Conservation (phyloP, 2,329 filamentous ascomycete genomes). For the Trichoderma sp. region DNA sequence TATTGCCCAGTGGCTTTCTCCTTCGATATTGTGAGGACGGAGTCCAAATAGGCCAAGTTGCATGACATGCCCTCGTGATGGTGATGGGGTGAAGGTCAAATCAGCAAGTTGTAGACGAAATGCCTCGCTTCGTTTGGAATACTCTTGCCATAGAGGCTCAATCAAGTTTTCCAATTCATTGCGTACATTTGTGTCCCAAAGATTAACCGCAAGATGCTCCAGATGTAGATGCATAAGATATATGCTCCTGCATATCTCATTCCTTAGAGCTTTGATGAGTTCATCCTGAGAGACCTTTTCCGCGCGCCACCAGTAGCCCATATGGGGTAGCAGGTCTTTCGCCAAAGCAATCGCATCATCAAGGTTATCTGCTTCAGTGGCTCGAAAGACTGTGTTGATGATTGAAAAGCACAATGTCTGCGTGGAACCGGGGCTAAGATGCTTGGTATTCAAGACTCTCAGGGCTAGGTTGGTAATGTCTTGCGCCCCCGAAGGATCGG, state of each 20-base stretch:
- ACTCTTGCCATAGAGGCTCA: slow-evolving; percentile 75
- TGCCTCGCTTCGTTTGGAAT: slow-evolving; percentile 68
- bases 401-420: slow-evolving; percentile 75
- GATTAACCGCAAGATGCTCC: slow-evolving; percentile 54
- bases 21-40: slow-evolving; percentile 52
- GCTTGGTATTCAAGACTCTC: slow-evolving; percentile 61
- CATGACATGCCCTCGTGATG: slow-evolving; percentile 47
- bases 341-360: slow-evolving; percentile 61
- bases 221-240: slow-evolving; percentile 66
- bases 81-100: slow-evolving; percentile 57
- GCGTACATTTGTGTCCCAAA: slow-evolving; percentile 41
- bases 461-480: slow-evolving; percentile 58
- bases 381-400: slow-evolving; percentile 70
- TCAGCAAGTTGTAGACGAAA: slow-evolving; percentile 79
- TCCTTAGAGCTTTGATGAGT: slow-evolving; percentile 64
- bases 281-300: slow-evolving; percentile 63
- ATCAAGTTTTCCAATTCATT: slow-evolving; percentile 64
- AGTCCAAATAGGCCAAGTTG: slow-evolving; percentile 54
- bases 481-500: slow-evolving; percentile 60
- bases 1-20: slow-evolving; percentile 62
- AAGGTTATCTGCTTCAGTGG: slow-evolving; percentile 68
- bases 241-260: slow-evolving; percentile 75
- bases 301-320: slow-evolving; percentile 76
- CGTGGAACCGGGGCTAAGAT: slow-evolving; percentile 59
- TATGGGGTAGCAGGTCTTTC: slow-evolving; percentile 65